Conservation (phyloP, 768 basidiomycete genomes). For the Xanthoconium stramineum region DNA sequence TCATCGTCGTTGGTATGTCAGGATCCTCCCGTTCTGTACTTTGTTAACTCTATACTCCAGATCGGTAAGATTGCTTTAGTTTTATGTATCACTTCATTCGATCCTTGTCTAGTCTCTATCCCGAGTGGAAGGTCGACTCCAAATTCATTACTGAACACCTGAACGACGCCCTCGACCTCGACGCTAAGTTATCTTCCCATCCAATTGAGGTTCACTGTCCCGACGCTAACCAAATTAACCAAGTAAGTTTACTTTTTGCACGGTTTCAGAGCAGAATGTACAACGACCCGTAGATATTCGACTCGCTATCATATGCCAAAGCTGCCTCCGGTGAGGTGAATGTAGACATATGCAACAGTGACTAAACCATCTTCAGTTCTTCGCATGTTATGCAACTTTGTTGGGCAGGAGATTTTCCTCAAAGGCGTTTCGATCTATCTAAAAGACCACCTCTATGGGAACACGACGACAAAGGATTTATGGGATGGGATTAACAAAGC, state of each 20-base stretch:
- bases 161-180: conserved; percentile 72
- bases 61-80: conserved; percentile 45
- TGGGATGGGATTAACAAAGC: conserved; percentile 83
- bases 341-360: neutral
- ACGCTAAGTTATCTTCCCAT: conserved; percentile 85
- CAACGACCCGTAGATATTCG: conserved; percentile 67
- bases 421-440: conserved; percentile 90
- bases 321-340: conserved; percentile 61
- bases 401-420: conserved; percentile 86
- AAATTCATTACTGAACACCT: conserved; percentile 80
- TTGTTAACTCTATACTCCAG: conserved; percentile 31
- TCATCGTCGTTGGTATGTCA: conserved; percentile 68
- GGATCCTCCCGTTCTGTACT: neutral
- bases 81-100: neutral
- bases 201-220: conserved; percentile 91
- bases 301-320: conserved; percentile 83
- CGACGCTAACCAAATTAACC: conserved; percentile 81
- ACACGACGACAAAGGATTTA: conserved; percentile 80
- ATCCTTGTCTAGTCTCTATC: conserved; percentile 53
- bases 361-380: conserved; percentile 52
- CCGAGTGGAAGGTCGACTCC: conserved; percentile 83
- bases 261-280: neutral
- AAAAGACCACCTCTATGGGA: conserved; percentile 81
- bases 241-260: conserved; percentile 36
- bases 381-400: conserved; percentile 86